Evolutionary conservation across 2,329 filamentous ascomycete species (phyloP), one percentile per base, ranked within the genome.

Genomic region (Hymenoscyphus linearis): DNA sequence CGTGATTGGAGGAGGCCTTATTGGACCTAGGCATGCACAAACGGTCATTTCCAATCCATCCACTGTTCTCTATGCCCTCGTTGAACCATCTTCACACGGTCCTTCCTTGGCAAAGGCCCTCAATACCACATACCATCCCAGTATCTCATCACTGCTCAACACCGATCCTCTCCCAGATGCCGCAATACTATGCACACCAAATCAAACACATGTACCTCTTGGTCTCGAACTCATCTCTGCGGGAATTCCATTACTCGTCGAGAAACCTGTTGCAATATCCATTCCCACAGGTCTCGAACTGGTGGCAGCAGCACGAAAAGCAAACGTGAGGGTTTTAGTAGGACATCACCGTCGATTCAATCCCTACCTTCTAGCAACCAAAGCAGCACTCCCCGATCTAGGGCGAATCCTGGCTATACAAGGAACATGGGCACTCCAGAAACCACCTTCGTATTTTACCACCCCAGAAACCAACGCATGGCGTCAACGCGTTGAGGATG

Each of bases 261-360:
- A 86, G 67, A 85, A 86, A 66, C 83, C 83, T 0, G 69, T 86
- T 26, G 78, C 79, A 47, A 77, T 72, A 4, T 74, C 77, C 35
- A 70, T 78, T 25, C 54, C 63, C 0, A 74, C 70, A 14, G 79
- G 78, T 0, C 65, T 70, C 18, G 69, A 62, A 2, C 66, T 78
- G 0, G 52, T 77, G 0, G 57, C 61, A 0, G 65, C 71, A 34
- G 65, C 75, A 1, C 61, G 67, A 2, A 57, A 63, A 6, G 64
- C 72, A 0, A 67, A 70, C 1, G 70, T 78, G n/a, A 76, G 78
- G n/a, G 72, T 82, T 0, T 73, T 85, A 0, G 80, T 83, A 1
- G 83, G 82, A 6, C 83, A 86, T 64, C 83, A 86, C 67, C 76
- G 83, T 10, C 77, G 83, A 2, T 86, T 86, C 73, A 85, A 86